phyloP scores from a whole-genome alignment of 2,329 filamentous ascomycete genomes.

The Xylogone sp. region DNA sequence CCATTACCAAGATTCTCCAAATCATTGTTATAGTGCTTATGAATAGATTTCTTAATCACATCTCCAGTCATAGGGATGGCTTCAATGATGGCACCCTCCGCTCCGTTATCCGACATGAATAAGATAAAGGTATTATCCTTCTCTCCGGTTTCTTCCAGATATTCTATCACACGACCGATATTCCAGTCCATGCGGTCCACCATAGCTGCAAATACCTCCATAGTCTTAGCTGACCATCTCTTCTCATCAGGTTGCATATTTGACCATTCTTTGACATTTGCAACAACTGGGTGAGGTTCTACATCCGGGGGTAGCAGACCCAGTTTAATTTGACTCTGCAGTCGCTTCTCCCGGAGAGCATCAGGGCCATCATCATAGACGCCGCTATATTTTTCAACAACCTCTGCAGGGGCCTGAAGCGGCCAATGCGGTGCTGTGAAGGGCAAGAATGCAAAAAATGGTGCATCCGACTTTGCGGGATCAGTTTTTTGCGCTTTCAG shows the following conservation, averaged over 20 bases:
- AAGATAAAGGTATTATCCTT: conserved; percentile 61
- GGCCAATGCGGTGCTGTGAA: conserved; percentile 54
- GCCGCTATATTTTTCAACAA: conserved; percentile 38
- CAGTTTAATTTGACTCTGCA: conserved; percentile 52
- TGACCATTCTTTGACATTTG: conserved; percentile 9
- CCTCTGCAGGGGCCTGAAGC: conserved; percentile 39
- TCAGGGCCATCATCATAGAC: conserved; percentile 59
- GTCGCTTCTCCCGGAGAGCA: conserved; percentile 46
- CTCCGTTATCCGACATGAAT: conserved; percentile 62
- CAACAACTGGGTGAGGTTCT: conserved; percentile 17
- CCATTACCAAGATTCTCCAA: conserved; percentile 54
- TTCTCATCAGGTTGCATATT: conserved; percentile 34
- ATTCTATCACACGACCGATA: conserved; percentile 55
- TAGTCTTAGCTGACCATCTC: conserved; percentile 46
- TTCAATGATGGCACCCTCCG: conserved; percentile 55
- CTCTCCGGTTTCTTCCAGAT: conserved; percentile 45
- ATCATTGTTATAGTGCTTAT: conserved; percentile 54
- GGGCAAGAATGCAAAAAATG: conserved; percentile 47
- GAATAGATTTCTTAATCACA: conserved; percentile 38
- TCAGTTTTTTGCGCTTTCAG: conserved; percentile 1
- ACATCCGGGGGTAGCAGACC: conserved; percentile 24
- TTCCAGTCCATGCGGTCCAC: conserved; percentile 50
- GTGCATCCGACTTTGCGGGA: conserved; percentile 18
- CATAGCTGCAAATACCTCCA: conserved; percentile 57
- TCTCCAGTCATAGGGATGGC: conserved; percentile 54